These are phyloP conservation scores for Coleophoma crateriformis DNA, from an alignment of 2,329 filamentous ascomycete species.

Conservation along the genomic window DNA sequence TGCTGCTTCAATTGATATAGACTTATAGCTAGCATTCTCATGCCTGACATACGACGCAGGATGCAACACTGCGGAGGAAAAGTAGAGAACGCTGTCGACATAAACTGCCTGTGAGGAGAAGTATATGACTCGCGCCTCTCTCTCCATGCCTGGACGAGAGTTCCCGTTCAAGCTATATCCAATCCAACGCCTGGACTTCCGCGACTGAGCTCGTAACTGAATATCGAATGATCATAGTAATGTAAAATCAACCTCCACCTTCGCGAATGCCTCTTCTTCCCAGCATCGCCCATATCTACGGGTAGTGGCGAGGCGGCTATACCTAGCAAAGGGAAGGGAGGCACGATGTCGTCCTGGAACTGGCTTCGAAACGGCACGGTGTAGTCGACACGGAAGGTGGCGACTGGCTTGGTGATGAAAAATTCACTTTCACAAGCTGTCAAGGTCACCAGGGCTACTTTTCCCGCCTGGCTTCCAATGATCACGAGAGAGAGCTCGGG, in stretches of 20 bases:
- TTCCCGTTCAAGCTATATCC: too few relatives aligned
- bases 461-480: slow-evolving; percentile 60
- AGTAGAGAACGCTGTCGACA: too few relatives aligned
- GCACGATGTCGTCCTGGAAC: slow-evolving; percentile 22
- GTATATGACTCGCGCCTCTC: too few relatives aligned
- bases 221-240: slow-evolving; percentile 63
- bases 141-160: too few relatives aligned
- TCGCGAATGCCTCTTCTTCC: slow-evolving; percentile 26
- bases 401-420: slow-evolving; percentile 4
- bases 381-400: slow-evolving; percentile 45
- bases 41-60: too few relatives aligned
- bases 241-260: slow-evolving; percentile 67
- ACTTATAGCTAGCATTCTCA: too few relatives aligned
- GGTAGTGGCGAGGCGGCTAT: slow-evolving; percentile 63
- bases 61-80: too few relatives aligned
- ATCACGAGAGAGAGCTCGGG: slow-evolving; percentile 67
- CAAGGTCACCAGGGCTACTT: slow-evolving; percentile 56
- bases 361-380: slow-evolving; percentile 37
- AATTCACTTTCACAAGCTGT: slow-evolving; percentile 36
- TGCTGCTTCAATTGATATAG: too few relatives aligned
- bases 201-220: slow-evolving; percentile 62
- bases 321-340: slow-evolving; percentile 53
- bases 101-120: too few relatives aligned
- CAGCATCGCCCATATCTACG: slow-evolving; percentile 25
- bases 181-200: slow-evolving; percentile 2